A percentile compares a stretch with the other conserved stretches of the same genome.
phyloP scores from a whole-genome alignment of 345 rosid genomes.

The Salix suchowensis region DNA sequence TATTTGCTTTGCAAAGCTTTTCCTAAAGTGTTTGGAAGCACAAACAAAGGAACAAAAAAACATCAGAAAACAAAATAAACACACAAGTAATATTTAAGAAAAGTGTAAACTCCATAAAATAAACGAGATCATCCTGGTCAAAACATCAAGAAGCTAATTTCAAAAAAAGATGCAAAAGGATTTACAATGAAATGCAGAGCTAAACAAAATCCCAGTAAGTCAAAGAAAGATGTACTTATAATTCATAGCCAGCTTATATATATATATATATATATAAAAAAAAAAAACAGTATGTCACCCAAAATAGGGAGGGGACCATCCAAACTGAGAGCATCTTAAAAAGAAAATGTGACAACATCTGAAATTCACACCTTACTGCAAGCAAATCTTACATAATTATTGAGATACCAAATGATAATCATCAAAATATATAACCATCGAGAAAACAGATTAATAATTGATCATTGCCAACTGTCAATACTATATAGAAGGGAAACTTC shows the following conservation, averaged over 20 bases:
- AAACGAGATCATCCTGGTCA: background rate
- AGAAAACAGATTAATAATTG: slow-evolving; percentile 1
- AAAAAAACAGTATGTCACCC: background rate
- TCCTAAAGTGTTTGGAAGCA: slow-evolving; percentile 47
- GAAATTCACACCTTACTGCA: background rate
- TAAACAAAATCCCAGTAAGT: background rate
- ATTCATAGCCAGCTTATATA: background rate
- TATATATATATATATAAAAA: too few species aligned
- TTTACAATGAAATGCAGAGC: background rate
- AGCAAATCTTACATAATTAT: background rate
- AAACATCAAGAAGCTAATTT: background rate
- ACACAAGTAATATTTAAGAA: background rate
- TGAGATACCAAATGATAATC: slow-evolving; percentile 1
- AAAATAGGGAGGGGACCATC: background rate
- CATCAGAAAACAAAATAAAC: background rate
- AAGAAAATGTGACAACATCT: background rate
- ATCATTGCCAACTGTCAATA: background rate
- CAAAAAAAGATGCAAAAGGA: background rate
- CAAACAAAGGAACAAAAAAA: slow-evolving; percentile 5
- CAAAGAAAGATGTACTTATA: background rate
- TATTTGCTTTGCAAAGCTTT: slow-evolving; percentile 93
- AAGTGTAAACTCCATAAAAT: background rate
- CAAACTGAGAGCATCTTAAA: background rate
- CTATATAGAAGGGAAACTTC: background rate
- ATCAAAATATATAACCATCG: background rate